Evolutionary conservation across 2,329 filamentous ascomycete species (phyloP).

Genomic region (Fusarium nematophilum): DNA sequence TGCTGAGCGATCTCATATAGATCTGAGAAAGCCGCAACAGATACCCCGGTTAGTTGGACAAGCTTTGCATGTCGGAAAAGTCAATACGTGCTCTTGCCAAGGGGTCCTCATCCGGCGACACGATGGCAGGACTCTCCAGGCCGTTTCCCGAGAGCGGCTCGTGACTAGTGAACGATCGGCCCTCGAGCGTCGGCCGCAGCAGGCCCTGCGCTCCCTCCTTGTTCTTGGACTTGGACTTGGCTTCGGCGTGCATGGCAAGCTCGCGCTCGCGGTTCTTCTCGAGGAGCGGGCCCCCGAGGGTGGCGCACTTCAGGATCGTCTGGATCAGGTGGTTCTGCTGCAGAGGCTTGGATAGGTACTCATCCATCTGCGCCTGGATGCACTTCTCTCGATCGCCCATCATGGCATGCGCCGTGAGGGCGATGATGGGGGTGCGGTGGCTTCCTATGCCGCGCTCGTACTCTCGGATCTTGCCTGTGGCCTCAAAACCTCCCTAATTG

Average conservation of each 20-base stretch:
- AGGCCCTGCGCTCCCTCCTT: conserved; percentile 52
- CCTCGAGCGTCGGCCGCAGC: conserved; percentile 58
- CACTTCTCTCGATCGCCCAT: conserved; percentile 98
- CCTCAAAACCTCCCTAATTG: conserved; percentile 90
- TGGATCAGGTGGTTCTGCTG: conserved; percentile 98
- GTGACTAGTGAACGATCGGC: conserved; percentile 76
- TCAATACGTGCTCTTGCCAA: conserved; percentile 63
- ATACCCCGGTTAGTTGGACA: conserved; percentile 48
- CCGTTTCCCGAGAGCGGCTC: conserved; percentile 66
- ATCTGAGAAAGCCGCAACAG: conserved; percentile 35
- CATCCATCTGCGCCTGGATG: conserved; percentile 98
- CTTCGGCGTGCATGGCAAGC: conserved; percentile 62
- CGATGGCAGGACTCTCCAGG: conserved; percentile 71
- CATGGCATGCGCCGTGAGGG: conserved; percentile 97
- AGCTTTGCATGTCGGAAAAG: conserved; percentile 53
- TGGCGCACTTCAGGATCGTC: conserved; percentile 96
- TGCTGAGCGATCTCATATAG: conserved; percentile 46
- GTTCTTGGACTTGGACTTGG: conserved; percentile 57
- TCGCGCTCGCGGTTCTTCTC: conserved; percentile 78
- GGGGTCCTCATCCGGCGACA: conserved; percentile 60
- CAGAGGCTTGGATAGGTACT: conserved; percentile 95
- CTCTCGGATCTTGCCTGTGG: conserved; percentile 94
- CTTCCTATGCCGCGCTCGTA: conserved; percentile 87
- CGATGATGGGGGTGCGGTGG: conserved; percentile 92
- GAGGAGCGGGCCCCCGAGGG: conserved; percentile 83